Evolutionary conservation across 306 rosid genomes (phyloP).

Genomic region (Leucaena leucocephala): DNA sequence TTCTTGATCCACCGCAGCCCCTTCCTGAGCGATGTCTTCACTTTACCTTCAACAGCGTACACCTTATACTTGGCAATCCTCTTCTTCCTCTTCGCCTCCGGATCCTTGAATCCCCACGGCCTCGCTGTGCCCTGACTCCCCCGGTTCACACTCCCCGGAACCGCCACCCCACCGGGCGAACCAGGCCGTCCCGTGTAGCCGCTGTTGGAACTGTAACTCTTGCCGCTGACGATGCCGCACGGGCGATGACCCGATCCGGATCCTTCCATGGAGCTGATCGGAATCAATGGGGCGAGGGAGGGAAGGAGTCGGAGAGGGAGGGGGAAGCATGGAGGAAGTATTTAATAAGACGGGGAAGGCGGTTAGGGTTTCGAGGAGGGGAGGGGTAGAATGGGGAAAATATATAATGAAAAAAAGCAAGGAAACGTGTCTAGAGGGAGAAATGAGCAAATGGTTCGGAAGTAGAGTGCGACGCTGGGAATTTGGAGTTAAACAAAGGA

Average conservation of each 20-base stretch:
- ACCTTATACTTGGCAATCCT: constrained; percentile 72
- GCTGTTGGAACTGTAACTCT: constrained; percentile 45
- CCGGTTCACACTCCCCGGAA: constrained; percentile 22
- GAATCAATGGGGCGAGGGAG: not conserved
- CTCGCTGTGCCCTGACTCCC: constrained; percentile 30
- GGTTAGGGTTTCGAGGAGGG: constrained; percentile 36
- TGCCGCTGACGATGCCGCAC: constrained; percentile 67
- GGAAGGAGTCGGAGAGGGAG: not conserved
- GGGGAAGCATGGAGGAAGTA: not conserved
- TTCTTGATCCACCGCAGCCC: constrained; percentile 77
- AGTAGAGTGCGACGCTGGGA: constrained; percentile 15
- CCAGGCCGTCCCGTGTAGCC: constrained; percentile 5
- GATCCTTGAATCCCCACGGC: constrained; percentile 57
- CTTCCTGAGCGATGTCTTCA: constrained; percentile 59
- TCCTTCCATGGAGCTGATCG: constrained; percentile 44
- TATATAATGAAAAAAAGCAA: constrained; percentile 16
- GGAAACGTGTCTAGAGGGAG: constrained; percentile 18
- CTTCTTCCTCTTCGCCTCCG: constrained; percentile 69
- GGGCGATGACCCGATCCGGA: constrained; percentile 41
- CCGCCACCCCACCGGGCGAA: constrained; percentile 8
- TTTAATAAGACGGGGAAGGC: not conserved
- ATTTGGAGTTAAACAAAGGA: not conserved
- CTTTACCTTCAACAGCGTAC: constrained; percentile 68
- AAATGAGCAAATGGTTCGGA: constrained; percentile 26
- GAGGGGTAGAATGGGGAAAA: not conserved